Evolutionary conservation across 2,329 filamentous ascomycete genomes (phyloP).

Genomic region (Aspergillus sp.): DNA sequence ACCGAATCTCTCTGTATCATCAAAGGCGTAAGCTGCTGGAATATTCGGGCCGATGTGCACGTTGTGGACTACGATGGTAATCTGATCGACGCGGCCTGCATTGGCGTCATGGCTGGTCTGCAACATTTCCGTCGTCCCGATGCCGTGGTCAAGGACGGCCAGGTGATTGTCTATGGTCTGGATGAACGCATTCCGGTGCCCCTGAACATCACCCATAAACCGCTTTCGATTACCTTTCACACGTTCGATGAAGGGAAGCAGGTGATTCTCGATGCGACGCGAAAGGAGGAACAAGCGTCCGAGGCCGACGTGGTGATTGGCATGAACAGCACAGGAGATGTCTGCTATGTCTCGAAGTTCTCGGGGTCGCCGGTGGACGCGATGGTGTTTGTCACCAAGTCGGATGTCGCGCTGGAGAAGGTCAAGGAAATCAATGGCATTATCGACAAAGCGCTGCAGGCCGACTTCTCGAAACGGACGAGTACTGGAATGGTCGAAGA

Average conservation of each 20-base stretch:
- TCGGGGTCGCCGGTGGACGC: slow-evolving; percentile 79
- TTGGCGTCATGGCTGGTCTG: slow-evolving; percentile 78
- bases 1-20: slow-evolving; percentile 93
- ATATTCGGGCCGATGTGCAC: slow-evolving; percentile 82
- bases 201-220: slow-evolving; percentile 83
- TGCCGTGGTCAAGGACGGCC: slow-evolving; percentile 74
- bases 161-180: slow-evolving; percentile 72
- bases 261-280: slow-evolving; percentile 39
- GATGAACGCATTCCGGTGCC: slow-evolving; percentile 85
- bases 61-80: slow-evolving; percentile 87
- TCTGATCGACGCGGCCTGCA: slow-evolving; percentile 74
- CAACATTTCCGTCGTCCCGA: slow-evolving; percentile 89
- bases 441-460: slow-evolving; percentile 63
- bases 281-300: slow-evolving; percentile 45
- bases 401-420: slow-evolving; percentile 64
- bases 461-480: slow-evolving; percentile 57
- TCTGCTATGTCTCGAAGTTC: slow-evolving; percentile 85
- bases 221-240: slow-evolving; percentile 82
- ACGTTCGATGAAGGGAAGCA: slow-evolving; percentile 54
- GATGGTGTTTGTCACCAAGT: slow-evolving; percentile 65
- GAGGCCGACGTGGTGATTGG: slow-evolving; percentile 68
- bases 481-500: slow-evolving; percentile 73
- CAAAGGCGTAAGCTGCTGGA: slow-evolving; percentile 85
- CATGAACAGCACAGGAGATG: slow-evolving; percentile 79
- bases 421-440: slow-evolving; percentile 70